Percentiles rank a stretch among this genome's conserved stretches.
phyloP scores from a whole-genome alignment of 2,329 filamentous ascomycete genomes.

The Colletotrichum limetticola region DNA sequence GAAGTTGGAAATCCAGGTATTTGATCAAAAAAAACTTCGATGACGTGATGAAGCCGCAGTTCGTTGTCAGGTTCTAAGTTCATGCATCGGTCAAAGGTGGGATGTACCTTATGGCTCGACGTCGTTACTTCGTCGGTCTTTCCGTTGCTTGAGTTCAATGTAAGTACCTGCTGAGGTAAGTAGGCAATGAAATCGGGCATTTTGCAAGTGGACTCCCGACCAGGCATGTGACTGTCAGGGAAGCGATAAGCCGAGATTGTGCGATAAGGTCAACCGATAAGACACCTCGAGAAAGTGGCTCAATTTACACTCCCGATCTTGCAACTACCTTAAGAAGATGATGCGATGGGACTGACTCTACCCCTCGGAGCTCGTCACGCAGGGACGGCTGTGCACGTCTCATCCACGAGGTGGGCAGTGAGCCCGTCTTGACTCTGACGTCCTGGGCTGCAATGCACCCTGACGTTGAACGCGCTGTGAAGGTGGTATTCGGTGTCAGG shows the following conservation, averaged over 20 bases:
- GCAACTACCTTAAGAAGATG: background rate
- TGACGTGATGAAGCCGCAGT: conserved; percentile 5
- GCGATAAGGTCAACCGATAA: conserved; percentile 17
- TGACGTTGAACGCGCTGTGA: background rate
- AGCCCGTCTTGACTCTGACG: background rate
- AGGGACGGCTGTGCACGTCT: conserved; percentile 31
- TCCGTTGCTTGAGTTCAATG: background rate
- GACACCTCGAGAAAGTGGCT: background rate
- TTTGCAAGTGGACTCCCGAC: background rate
- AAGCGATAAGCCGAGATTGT: background rate
- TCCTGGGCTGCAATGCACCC: background rate
- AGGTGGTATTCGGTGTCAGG: background rate
- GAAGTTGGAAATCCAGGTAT: too few species aligned
- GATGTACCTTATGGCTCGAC: conserved; percentile 3
- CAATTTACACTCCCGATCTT: background rate
- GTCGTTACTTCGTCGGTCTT: conserved; percentile 15
- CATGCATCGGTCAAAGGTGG: conserved; percentile 18
- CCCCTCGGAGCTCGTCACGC: conserved; percentile 28
- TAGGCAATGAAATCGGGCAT: too few species aligned
- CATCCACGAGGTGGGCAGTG: background rate
- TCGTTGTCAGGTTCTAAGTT: conserved; percentile 10
- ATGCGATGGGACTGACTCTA: conserved; percentile 11
- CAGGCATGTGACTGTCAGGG: background rate
- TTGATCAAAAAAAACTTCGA: background rate
- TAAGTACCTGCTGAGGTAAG: background rate